Percentiles rank a stretch among this genome's conserved stretches.
Evolutionary conservation across 2,329 filamentous ascomycete species (phyloP).

Genomic region (Fusarium penzigii): DNA sequence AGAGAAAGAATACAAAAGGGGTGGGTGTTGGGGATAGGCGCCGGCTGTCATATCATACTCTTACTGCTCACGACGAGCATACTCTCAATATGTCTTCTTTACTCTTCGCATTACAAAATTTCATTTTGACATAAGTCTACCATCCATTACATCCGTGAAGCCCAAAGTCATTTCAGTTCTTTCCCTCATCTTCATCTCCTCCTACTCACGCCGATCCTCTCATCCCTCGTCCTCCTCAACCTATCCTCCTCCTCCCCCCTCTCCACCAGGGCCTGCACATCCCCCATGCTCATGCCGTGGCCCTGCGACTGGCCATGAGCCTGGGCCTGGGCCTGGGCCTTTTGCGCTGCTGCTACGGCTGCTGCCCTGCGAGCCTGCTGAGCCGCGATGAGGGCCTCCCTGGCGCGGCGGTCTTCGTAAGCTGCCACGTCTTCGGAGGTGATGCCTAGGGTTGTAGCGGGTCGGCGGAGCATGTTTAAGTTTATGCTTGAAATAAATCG

Average conservation of each 20-base stretch:
- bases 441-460: conserved; percentile 66
- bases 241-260: conserved; percentile 30
- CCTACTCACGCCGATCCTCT: conserved; percentile 39
- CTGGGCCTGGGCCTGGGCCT: conserved; percentile 5
- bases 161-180: too few species aligned
- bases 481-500: not conserved
- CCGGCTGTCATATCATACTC: not conserved
- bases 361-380: conserved; percentile 33
- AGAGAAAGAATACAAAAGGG: not conserved
- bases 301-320: conserved; percentile 1
- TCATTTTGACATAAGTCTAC: too few species aligned
- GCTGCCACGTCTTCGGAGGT: conserved; percentile 70
- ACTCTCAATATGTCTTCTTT: not conserved
- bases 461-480: conserved; percentile 62
- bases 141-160: too few species aligned
- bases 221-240: conserved; percentile 36
- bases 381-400: conserved; percentile 38
- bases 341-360: conserved; percentile 22
- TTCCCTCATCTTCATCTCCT: conserved; percentile 12
- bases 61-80: not conserved
- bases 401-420: conserved; percentile 65
- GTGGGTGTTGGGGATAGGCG: not conserved
- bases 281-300: conserved; percentile 29
- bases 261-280: conserved; percentile 28
- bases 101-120: not conserved